These are phyloP conservation scores for Tephrocybe rancida DNA, from an alignment of 768 basidiomycete species.

Conservation along the genomic window DNA sequence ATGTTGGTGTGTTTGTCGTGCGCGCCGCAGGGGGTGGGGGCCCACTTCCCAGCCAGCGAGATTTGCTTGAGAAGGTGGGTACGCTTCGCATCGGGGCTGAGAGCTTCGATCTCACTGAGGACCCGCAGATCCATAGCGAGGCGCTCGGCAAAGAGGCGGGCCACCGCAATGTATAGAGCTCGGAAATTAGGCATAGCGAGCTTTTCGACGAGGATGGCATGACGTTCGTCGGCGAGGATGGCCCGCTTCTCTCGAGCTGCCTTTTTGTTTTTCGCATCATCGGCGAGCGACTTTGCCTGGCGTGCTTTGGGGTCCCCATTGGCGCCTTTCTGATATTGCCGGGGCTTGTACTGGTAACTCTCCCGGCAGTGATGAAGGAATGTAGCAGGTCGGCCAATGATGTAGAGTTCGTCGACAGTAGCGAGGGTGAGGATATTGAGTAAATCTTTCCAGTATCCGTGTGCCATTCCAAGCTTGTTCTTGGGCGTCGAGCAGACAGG, in stretches of 20 bases:
- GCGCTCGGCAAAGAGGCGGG: constrained; percentile 58
- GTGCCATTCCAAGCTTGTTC: constrained; percentile 32
- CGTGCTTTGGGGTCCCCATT: constrained; percentile 20
- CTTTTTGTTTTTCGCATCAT: constrained; percentile 18
- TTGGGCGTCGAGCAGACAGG: constrained; percentile 45
- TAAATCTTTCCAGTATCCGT: constrained; percentile 80
- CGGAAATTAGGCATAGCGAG: constrained; percentile 53
- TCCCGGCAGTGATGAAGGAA: constrained; percentile 32
- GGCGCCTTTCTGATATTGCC: constrained; percentile 11
- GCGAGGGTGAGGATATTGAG: constrained; percentile 69
- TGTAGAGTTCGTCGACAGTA: constrained; percentile 49
- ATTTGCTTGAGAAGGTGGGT: constrained; percentile 40
- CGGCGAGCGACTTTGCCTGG: constrained; percentile 22
- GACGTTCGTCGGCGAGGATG: constrained; percentile 22
- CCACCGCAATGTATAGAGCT: constrained; percentile 64
- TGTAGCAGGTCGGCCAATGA: constrained; percentile 16
- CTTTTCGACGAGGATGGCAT: constrained; percentile 40
- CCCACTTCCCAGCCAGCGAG: constrained; percentile 71
- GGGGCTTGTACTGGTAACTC: constrained; percentile 11
- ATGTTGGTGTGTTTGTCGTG: constrained; percentile 71
- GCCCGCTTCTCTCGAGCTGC: constrained; percentile 26
- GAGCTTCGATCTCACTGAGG: constrained; percentile 35
- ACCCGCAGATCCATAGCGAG: constrained; percentile 50
- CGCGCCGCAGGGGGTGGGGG: constrained; percentile 56
- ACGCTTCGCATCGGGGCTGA: constrained; percentile 32